Conservation (phyloP, 1,139 yeast species). For the Pneumocystis jirovecii region DNA sequence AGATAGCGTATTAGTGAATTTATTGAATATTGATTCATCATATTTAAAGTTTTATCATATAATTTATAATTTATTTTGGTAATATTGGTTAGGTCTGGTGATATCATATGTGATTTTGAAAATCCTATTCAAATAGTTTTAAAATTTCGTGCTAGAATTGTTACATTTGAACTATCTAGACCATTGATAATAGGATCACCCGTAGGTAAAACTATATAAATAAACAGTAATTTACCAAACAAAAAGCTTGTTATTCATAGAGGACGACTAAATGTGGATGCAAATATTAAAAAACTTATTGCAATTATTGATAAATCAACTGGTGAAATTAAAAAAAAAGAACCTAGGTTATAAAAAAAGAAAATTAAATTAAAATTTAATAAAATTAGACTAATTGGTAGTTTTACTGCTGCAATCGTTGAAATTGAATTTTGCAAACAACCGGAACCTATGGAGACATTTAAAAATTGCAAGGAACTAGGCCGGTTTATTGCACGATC, state of each 20-base stretch:
- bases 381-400: slow-evolving; percentile 5
- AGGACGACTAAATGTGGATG: slow-evolving; percentile 66
- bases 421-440: slow-evolving; percentile 46
- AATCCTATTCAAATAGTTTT: slow-evolving; percentile 36
- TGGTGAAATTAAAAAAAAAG: slow-evolving; percentile 32
- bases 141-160: slow-evolving; percentile 41
- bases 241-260: slow-evolving; percentile 70
- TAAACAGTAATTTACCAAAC: not conserved
- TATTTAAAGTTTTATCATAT: slow-evolving; percentile 24
- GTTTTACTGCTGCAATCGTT: slow-evolving; percentile 51
- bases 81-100: slow-evolving; percentile 41
- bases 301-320: slow-evolving; percentile 35
- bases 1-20: slow-evolving; percentile 47
- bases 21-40: slow-evolving; percentile 38
- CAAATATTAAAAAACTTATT: slow-evolving; percentile 45
- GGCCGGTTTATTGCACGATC: slow-evolving; percentile 76
- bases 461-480: slow-evolving; percentile 43
- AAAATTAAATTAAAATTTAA: slow-evolving; percentile 8
- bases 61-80: not conserved
- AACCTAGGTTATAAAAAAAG: slow-evolving; percentile 35
- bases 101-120: slow-evolving; percentile 43
- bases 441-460: slow-evolving; percentile 45
- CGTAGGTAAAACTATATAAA: not conserved
- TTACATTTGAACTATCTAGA: slow-evolving; percentile 51
- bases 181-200: slow-evolving; percentile 53